Percentiles rank a stretch among this genome's conserved stretches.
phyloP scores from a whole-genome alignment of 257 asterid genomes.

The Phtheirospermum japonicum region DNA sequence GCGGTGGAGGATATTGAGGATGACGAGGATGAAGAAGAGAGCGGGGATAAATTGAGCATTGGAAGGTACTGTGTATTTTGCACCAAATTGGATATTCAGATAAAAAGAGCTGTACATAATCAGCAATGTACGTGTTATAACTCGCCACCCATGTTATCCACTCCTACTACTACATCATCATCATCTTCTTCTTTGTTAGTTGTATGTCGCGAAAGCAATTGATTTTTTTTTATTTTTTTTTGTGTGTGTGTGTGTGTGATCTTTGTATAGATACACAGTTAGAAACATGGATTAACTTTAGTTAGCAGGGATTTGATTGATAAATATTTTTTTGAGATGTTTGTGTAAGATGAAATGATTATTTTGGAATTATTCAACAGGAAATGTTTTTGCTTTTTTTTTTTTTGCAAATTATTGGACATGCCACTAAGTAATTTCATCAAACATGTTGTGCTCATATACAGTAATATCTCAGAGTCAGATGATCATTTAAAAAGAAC shows the following conservation, averaged over 20 bases:
- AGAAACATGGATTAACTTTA: background rate
- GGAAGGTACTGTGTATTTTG: slow-evolving; percentile 77
- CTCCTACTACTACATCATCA: slow-evolving; percentile 41
- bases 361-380: too few relatives aligned
- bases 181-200: slow-evolving; percentile 53
- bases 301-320: background rate
- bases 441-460: background rate
- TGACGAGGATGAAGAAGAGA: slow-evolving; percentile 35
- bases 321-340: background rate
- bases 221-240: slow-evolving; percentile 21
- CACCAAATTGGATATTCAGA: slow-evolving; percentile 59
- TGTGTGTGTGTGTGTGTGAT: background rate
- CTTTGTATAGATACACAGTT: slow-evolving; percentile 25
- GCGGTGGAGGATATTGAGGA: slow-evolving; percentile 38
- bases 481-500: too few relatives aligned
- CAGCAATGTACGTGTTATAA: slow-evolving; percentile 61
- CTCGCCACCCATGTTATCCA: slow-evolving; percentile 43
- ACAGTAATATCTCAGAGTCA: background rate
- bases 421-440: background rate
- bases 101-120: slow-evolving; percentile 50
- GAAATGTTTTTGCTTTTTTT: too few relatives aligned
- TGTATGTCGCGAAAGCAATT: slow-evolving; percentile 33
- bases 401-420: too few relatives aligned
- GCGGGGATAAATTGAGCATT: slow-evolving; percentile 26
- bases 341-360: background rate